Evolutionary conservation across 192 early-diverging fungal species (phyloP).

Genomic region (Gonapodya sp.): DNA sequence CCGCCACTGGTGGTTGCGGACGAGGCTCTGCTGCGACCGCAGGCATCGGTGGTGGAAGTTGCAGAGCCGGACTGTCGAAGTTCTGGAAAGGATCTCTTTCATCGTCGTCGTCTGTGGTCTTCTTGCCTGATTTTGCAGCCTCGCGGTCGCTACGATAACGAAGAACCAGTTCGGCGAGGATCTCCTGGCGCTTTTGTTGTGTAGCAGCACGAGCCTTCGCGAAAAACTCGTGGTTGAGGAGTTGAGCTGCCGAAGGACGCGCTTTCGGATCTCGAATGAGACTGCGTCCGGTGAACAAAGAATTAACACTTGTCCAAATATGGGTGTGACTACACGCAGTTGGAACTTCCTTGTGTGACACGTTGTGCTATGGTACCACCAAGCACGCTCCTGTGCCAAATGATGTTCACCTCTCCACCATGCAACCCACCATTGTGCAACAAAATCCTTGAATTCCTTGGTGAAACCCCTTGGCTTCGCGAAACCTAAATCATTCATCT

Average conservation of each 20-base stretch:
- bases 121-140: neutral
- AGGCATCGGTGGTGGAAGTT: neutral
- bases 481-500: conserved; percentile 31
- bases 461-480: conserved; percentile 53
- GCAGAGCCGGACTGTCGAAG: conserved; percentile 4
- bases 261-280: conserved; percentile 37
- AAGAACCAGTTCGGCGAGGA: conserved; percentile 11
- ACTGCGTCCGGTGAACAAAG: no score
- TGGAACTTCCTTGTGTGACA: no score
- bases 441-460: conserved; percentile 46
- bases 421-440: conserved; percentile 33
- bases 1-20: neutral
- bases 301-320: no score
- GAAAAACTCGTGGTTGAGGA: conserved; percentile 51
- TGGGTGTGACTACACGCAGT: no score
- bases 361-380: no score
- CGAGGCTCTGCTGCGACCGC: neutral
- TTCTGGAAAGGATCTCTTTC: conserved; percentile 27
- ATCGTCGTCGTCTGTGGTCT: conserved; percentile 34
- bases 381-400: no score
- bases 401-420: no score
- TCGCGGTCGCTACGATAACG: neutral
- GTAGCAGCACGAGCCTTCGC: conserved; percentile 20
- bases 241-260: conserved; percentile 37
- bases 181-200: conserved; percentile 1